These are phyloP conservation scores for Oenanthe sinensis DNA, from an alignment of 129 eudicot species.

Conservation along the genomic window DNA sequence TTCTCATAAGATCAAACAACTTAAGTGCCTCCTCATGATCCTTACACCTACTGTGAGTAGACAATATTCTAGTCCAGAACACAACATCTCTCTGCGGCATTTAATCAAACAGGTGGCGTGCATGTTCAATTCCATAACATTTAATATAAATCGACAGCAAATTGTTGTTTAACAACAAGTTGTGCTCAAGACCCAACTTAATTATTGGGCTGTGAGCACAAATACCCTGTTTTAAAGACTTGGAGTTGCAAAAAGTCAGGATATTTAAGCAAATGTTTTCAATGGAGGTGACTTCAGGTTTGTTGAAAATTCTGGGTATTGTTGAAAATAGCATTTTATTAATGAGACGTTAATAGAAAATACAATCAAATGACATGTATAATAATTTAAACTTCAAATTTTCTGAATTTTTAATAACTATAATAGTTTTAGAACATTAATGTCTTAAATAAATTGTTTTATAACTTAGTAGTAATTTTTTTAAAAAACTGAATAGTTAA, in stretches of 20 bases:
- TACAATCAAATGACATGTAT: too few relatives aligned
- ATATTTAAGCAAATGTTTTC: constrained; percentile 3
- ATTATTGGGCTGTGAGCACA: constrained; percentile 16
- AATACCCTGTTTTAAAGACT: constrained; percentile 5
- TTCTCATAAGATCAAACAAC: constrained; percentile 6
- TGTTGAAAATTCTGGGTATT: not conserved
- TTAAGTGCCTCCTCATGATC: constrained; percentile 14
- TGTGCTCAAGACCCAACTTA: constrained; percentile 15
- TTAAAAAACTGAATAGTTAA: too few relatives aligned
- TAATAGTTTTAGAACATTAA: too few relatives aligned
- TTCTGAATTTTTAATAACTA: too few relatives aligned
- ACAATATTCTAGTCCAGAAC: constrained; percentile 26
- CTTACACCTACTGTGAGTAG: constrained; percentile 12
- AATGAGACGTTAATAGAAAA: too few relatives aligned
- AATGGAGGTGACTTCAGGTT: not conserved
- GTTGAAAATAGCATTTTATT: too few relatives aligned
- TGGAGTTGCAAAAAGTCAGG: constrained; percentile 13
- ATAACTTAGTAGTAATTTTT: too few relatives aligned
- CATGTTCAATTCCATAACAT: constrained; percentile 3
- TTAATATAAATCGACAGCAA: constrained; percentile 4
- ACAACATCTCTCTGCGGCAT: constrained; percentile 24
- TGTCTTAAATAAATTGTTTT: too few relatives aligned
- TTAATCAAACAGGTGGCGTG: constrained; percentile 23
- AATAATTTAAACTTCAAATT: too few relatives aligned
- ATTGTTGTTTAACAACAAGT: constrained; percentile 13